Conservation (phyloP, 2,329 filamentous ascomycete genomes). For the Cladorrhinum sp. region DNA sequence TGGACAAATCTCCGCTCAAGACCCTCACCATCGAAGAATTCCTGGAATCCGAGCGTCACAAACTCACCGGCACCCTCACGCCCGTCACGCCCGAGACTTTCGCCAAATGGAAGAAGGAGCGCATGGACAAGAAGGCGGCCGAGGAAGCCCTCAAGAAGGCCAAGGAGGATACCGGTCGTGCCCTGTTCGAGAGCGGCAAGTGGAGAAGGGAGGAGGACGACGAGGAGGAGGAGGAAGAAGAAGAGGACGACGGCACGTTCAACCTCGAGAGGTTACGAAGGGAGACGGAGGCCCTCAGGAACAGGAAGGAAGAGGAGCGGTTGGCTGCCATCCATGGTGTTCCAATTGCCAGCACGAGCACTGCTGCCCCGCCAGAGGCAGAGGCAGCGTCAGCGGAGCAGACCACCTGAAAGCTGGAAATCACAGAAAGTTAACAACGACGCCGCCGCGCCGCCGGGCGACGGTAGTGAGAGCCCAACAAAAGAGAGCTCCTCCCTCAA, state of each 20-base stretch:
- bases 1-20: constrained; percentile 93
- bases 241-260: constrained; percentile 57
- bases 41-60: constrained; percentile 92
- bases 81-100: constrained; percentile 92
- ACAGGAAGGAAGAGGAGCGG: constrained; percentile 75
- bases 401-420: constrained; percentile 27
- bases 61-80: constrained; percentile 85
- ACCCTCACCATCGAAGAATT: constrained; percentile 97
- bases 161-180: constrained; percentile 93
- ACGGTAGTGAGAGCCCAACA: constrained; percentile 21
- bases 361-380: constrained; percentile 13
- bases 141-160: constrained; percentile 86
- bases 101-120: constrained; percentile 95
- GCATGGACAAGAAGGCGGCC: constrained; percentile 90
- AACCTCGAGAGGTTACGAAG: constrained; percentile 78
- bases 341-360: constrained; percentile 18
- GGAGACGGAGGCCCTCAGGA: constrained; percentile 76
- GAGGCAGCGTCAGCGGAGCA: constrained; percentile 20
- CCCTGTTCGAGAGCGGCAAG: constrained; percentile 94
- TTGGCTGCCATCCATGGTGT: constrained; percentile 37
- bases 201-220: constrained; percentile 70
- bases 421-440: constrained; percentile 5
- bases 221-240: constrained; percentile 55
- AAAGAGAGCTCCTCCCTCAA: constrained; percentile 22
- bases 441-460: constrained; percentile 19